Percentiles rank a stretch among this genome's conserved stretches.
Evolutionary conservation across 2,329 filamentous ascomycete species (phyloP).

Genomic region (Fusarium udum): DNA sequence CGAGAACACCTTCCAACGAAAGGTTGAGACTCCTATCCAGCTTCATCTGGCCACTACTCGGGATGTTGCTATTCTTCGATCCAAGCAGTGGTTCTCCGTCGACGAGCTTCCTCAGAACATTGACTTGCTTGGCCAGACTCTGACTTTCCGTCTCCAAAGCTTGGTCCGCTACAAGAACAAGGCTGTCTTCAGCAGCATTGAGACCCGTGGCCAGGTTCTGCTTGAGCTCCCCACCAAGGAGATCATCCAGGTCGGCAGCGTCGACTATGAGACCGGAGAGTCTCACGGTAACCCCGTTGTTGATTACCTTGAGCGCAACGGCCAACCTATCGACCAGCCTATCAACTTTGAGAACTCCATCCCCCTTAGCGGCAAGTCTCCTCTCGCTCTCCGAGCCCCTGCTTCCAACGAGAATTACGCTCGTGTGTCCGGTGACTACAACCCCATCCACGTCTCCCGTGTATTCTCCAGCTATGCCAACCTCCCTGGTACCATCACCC

Average conservation of each 20-base stretch:
- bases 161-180: conserved; percentile 95
- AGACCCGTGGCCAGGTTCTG: conserved; percentile 91
- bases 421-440: conserved; percentile 96
- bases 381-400: conserved; percentile 87
- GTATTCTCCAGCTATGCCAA: conserved; percentile 97
- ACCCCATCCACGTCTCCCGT: conserved; percentile 97
- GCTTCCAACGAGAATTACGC: conserved; percentile 98
- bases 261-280: conserved; percentile 90
- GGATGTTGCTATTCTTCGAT: conserved; percentile 92
- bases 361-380: conserved; percentile 90
- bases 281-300: conserved; percentile 97
- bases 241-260: conserved; percentile 94
- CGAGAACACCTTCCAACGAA: conserved; percentile 98
- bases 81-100: conserved; percentile 97
- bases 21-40: conserved; percentile 94
- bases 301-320: conserved; percentile 93
- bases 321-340: conserved; percentile 92
- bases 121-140: conserved; percentile 89
- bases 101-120: conserved; percentile 76
- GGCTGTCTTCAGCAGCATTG: conserved; percentile 87
- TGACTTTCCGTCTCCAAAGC: conserved; percentile 95
- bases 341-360: conserved; percentile 98
- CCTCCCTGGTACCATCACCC: conserved; percentile 95
- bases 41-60: conserved; percentile 86
- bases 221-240: conserved; percentile 97